Evolutionary conservation across 2,329 filamentous ascomycete genomes (phyloP).

Genomic region (Fusarium penzigii): DNA sequence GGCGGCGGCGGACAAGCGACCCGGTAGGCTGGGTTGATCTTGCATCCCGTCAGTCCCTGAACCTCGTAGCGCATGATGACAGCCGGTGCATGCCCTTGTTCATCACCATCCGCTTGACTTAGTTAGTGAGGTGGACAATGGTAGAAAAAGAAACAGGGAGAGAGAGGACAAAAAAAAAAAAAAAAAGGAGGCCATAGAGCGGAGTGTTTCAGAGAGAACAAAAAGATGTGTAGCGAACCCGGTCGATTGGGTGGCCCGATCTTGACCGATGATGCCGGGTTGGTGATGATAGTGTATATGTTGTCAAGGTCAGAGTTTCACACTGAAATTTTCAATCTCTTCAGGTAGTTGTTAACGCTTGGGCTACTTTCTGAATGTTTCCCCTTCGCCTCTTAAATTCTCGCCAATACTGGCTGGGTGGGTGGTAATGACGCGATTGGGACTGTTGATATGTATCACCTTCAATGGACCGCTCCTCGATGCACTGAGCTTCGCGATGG

Average conservation of each 20-base stretch:
- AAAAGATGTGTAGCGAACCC: constrained; percentile 11
- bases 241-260: constrained; percentile 21
- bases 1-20: constrained; percentile 30
- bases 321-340: not conserved
- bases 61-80: constrained; percentile 23
- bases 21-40: constrained; percentile 34
- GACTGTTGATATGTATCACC: not conserved
- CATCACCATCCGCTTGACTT: too few species aligned
- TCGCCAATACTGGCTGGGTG: too few species aligned
- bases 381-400: too few species aligned
- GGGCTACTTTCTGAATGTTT: too few species aligned
- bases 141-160: constrained; percentile 1
- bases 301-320: not conserved
- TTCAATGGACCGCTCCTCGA: not conserved
- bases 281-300: too few species aligned
- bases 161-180: constrained; percentile 6
- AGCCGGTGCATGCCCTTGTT: constrained; percentile 8
- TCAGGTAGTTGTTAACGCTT: too few species aligned
- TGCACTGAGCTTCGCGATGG: not conserved
- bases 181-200: constrained; percentile 12
- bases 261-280: constrained; percentile 8
- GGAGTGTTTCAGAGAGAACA: constrained; percentile 22
- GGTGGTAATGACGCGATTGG: too few species aligned
- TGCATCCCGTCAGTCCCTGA: constrained; percentile 26
- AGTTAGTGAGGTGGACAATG: not conserved